Base-by-base conservation (phyloP, 768 basidiomycete genomes). In the Mycena belliarum region DNA sequence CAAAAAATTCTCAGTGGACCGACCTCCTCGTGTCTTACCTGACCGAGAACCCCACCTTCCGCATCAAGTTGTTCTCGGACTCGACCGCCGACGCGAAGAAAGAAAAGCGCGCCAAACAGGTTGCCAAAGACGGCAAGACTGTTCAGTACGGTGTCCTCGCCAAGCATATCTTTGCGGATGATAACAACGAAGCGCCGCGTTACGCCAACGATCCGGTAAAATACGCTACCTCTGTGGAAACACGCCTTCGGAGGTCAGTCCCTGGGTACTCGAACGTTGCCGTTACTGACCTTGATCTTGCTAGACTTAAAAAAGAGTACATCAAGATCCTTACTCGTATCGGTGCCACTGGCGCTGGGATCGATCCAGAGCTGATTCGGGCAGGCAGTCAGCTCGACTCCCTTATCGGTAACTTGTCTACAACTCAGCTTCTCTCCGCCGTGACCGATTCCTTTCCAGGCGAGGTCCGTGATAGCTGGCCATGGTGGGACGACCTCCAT, bases 331-430 rank as follows among this genome's bases (percentile, higher is more conserved):
- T 48, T 14, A n/a, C 5, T 4, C 21, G 7, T 4, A 23, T 56
- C 10, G 55, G 55, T n/a, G 55, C 55, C 11, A 56, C 55, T 24
- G 55, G 55, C 32, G 55, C 55, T 12, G 55, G 55, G 4, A 40
- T 56, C 3, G 29, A 49, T 49, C 48, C 55, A 7, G 2, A 1
- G 0, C 15, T 8, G 1, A 38, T 56, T 12, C 16, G 16, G 11
- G 55, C 41, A 14, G 47, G 37, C 20, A 56, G 47, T 11, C 12
- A 32, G 8, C 37, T 56, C 8, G 38, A 38, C 1, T 14, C 8
- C 12, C 1, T 56, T 3, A 11, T 56, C 18, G 55, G 55, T 37
- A 24, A 56, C 7, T n/a, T n/a, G 54, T 24, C 29, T 14, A 8
- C 29, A 43, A 7, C 18, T n/a, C 37, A 44, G 33, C 6, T 3